Evolutionary conservation across 1,284 basidiomycete species (phyloP), one percentile per base, ranked within the genome.

Genomic region (Cryptococcus jaspeensis): DNA sequence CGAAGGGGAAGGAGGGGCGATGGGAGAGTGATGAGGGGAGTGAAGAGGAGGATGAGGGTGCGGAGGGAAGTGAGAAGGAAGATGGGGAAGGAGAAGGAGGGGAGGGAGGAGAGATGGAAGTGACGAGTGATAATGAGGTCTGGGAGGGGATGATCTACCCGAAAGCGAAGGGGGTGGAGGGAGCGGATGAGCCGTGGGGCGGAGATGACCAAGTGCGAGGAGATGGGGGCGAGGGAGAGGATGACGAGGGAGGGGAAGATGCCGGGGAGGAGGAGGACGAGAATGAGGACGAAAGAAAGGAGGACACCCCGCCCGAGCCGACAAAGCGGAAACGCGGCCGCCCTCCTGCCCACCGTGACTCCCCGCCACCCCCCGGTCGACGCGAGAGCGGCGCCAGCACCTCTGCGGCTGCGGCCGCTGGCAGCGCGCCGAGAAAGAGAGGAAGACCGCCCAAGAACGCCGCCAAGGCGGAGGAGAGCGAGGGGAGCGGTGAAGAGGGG

Each of bases 61-160:
- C 11, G 4, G 28, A 9, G 28, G 28, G 9, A 9, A 9, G 28
- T 8, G 48, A 45, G 5, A 25, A 42, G 11, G 43, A 52, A 12
- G 32, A 35, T 18, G 43, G 50, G 2, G 50, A 49, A 20, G 50
- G 32, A 22, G 52, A 41, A 5, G 25, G 22, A 43, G 38, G 42
- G n/a, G 18, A 41, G 16, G 35, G n/a, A 12, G 50, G 23, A 28
- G 38, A 13, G 16, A 41, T 11, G 46, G 43, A 56, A 55, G 56
- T 50, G 36, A 71, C 60, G 16, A 64, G 52, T 13, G 25, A 23
- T 1, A 60, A 52, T 15, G 50, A 13, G 39, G 38, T 28, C 5
- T 63, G 61, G 59, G 16, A 52, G 11, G 53, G 39, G 28, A 56
- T 62, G 37, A 52, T 61, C 11, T 60, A 60, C 51, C 47, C 52